Evolutionary conservation across 2,329 filamentous ascomycete species (phyloP), one percentile per base, ranked within the genome.

Genomic region (Alternaria triticimaculans): DNA sequence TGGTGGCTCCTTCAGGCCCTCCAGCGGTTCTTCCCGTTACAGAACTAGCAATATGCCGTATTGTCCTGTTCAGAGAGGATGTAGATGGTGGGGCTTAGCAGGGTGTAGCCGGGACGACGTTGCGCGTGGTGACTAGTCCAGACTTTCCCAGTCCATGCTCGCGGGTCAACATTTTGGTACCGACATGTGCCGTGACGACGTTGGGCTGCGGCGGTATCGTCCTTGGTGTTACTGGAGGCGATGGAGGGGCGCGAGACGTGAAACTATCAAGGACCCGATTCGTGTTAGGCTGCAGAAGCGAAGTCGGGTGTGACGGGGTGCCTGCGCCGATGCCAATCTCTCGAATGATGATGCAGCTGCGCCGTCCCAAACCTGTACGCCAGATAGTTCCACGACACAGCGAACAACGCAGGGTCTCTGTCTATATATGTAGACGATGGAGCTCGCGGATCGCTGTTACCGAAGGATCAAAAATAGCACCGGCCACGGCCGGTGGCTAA

Each of bases 191-290:
- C 57, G 65, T 58, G 60, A 58, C 60, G 69, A 63, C 58, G 69
- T 64, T 65, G 70, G 69, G 69, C 67, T 72, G 74, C 59, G 66
- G 67, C 67, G 61, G 64, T 64, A 59, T 72, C 63, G 72, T 69
- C 59, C 65, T 63, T 67, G 62, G 62, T 70, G 60, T 63, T 65
- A 61, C 67, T 71, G 63, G 62, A 65, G 59, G 64, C 55, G 57
- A 63, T 64, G 69, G 76, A 76, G 74, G 75, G 76, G 74, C 58
- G 71, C 67, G 67, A 65, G 66, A 60, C 50, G 66, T 69, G 64
- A 66, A 74, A 75, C 73, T 78, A 79, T 77, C 75, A 77, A 72
- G 58, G 60, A 70, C 76, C 75, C 63, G 69, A 77, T 78, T 73
- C 18, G 76, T 71, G 21, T 66, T 78, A 78, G 74, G 56, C 61